Conservation (phyloP, 257 asterid genomes). For the Fraxinus excelsior region DNA sequence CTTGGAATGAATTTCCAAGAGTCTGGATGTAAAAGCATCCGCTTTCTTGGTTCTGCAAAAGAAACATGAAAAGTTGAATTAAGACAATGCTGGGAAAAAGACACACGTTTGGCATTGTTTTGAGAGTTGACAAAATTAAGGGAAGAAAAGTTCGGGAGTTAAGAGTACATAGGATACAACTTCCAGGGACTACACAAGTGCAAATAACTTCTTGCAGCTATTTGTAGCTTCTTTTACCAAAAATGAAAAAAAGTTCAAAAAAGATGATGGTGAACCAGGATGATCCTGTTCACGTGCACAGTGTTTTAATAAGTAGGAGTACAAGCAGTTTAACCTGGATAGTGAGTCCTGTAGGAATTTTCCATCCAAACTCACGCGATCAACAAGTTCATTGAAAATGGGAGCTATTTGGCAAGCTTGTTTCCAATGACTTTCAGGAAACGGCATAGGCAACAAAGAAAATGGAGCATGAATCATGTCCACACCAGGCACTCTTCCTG, state of each 20-base stretch:
- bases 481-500: constrained; percentile 85
- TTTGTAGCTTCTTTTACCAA: not conserved
- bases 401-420: constrained; percentile 98
- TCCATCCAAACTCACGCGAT: constrained; percentile 86
- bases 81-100: not conserved
- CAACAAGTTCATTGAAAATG: constrained; percentile 86
- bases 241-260: not conserved
- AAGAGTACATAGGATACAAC: constrained; percentile 1
- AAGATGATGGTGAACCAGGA: constrained; percentile 7
- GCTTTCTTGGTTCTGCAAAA: constrained; percentile 53
- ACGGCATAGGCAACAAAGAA: constrained; percentile 71
- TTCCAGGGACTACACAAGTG: constrained; percentile 9
- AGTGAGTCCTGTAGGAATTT: constrained; percentile 86
- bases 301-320: not conserved
- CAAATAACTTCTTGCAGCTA: constrained; percentile 10
- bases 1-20: constrained; percentile 61
- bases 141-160: not conserved
- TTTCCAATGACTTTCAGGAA: constrained; percentile 73
- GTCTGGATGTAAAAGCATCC: constrained; percentile 59
- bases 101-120: not conserved
- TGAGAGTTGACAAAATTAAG: not conserved
- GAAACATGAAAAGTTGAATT: constrained; percentile 15
- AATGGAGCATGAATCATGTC: constrained; percentile 88
- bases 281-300: constrained; percentile 1
- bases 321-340: constrained; percentile 55